Evolutionary conservation across 805 yeast species (phyloP).

Genomic region (Cyberlindnera veronae): DNA sequence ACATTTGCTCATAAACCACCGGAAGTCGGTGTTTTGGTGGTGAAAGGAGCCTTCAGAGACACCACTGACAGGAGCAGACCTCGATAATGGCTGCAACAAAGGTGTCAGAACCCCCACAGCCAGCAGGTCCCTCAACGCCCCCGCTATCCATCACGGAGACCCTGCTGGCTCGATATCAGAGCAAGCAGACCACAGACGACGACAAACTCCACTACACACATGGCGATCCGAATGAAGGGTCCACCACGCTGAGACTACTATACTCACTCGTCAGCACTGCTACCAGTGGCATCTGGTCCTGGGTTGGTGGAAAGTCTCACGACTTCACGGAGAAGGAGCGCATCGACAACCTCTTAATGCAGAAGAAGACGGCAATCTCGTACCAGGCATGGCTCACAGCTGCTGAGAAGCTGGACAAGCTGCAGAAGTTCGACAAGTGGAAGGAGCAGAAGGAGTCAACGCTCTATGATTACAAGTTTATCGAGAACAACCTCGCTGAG

Average conservation of each 20-base stretch:
- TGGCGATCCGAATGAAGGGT: background rate
- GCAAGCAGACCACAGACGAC: background rate
- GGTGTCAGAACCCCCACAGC: too few species aligned
- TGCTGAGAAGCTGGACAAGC: slow-evolving; percentile 59
- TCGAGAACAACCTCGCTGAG: slow-evolving; percentile 49
- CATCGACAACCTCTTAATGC: slow-evolving; percentile 37
- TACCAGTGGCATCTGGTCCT: slow-evolving; percentile 1
- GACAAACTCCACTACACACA: background rate
- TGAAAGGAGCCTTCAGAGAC: too few species aligned
- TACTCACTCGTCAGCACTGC: background rate
- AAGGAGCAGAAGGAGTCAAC: slow-evolving; percentile 55
- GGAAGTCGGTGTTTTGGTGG: too few species aligned
- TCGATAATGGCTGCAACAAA: background rate
- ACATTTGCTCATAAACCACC: too few species aligned
- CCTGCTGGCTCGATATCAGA: background rate
- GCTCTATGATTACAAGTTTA: slow-evolving; percentile 70
- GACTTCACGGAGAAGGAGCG: slow-evolving; percentile 32
- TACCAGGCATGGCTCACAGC: slow-evolving; percentile 66
- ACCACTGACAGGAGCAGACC: too few species aligned
- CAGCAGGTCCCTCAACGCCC: too few species aligned
- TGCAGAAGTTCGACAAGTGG: slow-evolving; percentile 70
- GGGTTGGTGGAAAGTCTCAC: slow-evolving; percentile 7
- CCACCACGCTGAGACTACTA: slow-evolving; percentile 3
- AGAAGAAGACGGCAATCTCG: slow-evolving; percentile 46
- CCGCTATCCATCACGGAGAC: slow-evolving; percentile 5